Conservation (phyloP, 306 rosid genomes). For the Betula pendula region DNA sequence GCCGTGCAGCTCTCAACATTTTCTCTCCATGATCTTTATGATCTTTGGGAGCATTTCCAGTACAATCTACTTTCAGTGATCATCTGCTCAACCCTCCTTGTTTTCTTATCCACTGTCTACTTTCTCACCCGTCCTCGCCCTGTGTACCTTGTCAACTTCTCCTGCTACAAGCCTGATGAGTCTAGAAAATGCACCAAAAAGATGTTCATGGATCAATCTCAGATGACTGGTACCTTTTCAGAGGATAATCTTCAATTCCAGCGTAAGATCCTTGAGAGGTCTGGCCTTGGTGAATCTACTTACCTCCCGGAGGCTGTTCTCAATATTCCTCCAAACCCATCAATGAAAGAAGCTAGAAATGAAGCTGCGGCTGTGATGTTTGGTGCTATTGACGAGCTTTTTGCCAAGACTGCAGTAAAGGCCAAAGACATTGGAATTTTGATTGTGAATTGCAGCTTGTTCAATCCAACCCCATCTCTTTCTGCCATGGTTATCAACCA, state of each 20-base stretch:
- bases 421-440: slow-evolving; percentile 86
- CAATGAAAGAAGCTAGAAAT: slow-evolving; percentile 90
- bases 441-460: slow-evolving; percentile 86
- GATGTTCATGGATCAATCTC: slow-evolving; percentile 74
- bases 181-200: slow-evolving; percentile 69
- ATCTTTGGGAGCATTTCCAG: slow-evolving; percentile 82
- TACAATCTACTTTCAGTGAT: slow-evolving; percentile 69
- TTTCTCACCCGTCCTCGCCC: slow-evolving; percentile 76
- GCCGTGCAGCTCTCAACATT: slow-evolving; percentile 76
- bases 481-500: slow-evolving; percentile 87
- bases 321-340: slow-evolving; percentile 85
- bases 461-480: slow-evolving; percentile 90
- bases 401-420: slow-evolving; percentile 68
- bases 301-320: slow-evolving; percentile 91
- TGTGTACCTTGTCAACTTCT: slow-evolving; percentile 73
- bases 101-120: slow-evolving; percentile 73
- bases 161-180: slow-evolving; percentile 90
- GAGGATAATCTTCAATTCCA: slow-evolving; percentile 75
- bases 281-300: slow-evolving; percentile 82
- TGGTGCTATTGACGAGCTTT: slow-evolving; percentile 82
- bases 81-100: slow-evolving; percentile 74
- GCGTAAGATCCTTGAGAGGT: slow-evolving; percentile 82
- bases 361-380: slow-evolving; percentile 86
- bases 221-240: slow-evolving; percentile 54
- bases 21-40: slow-evolving; percentile 61